Evolutionary conservation across 75 land plant species (phyloP), one percentile per base, ranked within the genome.

Genomic region (Picea sitchensis): DNA sequence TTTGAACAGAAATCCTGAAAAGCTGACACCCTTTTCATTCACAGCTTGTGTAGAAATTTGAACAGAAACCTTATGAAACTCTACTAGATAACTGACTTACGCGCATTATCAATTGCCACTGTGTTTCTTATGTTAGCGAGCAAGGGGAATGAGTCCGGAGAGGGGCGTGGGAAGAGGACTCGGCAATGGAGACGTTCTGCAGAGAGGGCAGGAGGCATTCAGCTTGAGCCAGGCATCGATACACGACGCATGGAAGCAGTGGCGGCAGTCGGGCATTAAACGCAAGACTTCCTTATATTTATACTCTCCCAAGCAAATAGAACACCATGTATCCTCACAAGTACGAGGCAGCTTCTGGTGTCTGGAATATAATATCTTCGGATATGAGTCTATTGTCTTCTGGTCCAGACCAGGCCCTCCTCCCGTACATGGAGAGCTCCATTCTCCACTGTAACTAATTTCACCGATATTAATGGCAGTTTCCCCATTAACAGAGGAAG

Each of bases 231-330:
- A 96, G 5, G 92, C 92, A 73, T 96, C 99, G 62, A 96, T 76
- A 64, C 97, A 94, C 31, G 38, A 63, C 5, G 91, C 80, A 67
- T 96, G 99, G 79, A 96, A 96, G 75, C 38, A 84, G 68, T 96
- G 99, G 20, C 83, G 15, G 81, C 99, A 96, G 56, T 94, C 97
- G 5, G 99, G 99, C 85, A 96, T 79, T 92, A 94, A 89, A 61
- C 99, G 81, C 14, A 96, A 71, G 85, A 92, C 81, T 87, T 96
- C 97, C 59, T 75, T 79, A 0, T 94, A 91, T 76, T 68, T 82
- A 77, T 94, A 96, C 56, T 96, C 99, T n/a, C 90, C 90, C 51
- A 96, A 65, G 71, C 99, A 96, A 61, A 96, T 96, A 18, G 99
- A 86, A 75, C 99, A 96, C 14, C 82, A 44, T 11, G 85, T 56